Base-by-base conservation (phyloP, 2,329 filamentous ascomycete species). In the Rugonectria rugulosa region DNA sequence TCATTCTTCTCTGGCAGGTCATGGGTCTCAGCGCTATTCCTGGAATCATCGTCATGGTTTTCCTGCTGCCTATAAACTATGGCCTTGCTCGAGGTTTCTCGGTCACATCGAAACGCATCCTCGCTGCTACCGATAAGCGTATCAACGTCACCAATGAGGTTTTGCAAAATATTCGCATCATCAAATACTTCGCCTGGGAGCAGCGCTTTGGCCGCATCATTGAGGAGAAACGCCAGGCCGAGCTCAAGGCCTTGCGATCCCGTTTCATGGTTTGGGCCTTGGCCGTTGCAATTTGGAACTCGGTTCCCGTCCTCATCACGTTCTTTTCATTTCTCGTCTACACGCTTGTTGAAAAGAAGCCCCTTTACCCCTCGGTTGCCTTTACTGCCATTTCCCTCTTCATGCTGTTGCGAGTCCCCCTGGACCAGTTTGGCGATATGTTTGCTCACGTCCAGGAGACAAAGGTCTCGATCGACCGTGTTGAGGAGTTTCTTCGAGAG, bases 141-240 rank as follows among this genome's bases (percentile, higher is more conserved):
- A 98, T 99, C 60, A 91, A 97, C 70, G 89, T 92, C 5, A 99
- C 95, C 5, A 99, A 99, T 72, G 95, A 99, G 74, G 90, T 98
- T 7, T 80, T 99, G 23, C 93, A 96, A 70, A 99, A 98, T 68
- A 98, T 99, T 63, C 88, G 95, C 46, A 97, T 99, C 72, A 98
- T 99, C 84, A 99, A 99, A 72, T 99, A 95, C 74, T 99, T 99
- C 72, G 94, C 95, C 0, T 99, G 95, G 95, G 95, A 99, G 73
- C 87, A 92, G 66, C 89, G 94, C 3, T 99, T 97, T 71, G 86
- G 90, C 53, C 84, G 86, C 19, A 87, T 91, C 50, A 92, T 99
- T 27, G 90, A 96, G 57, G 94, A 97, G 72, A 97, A 97, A 77
- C 87, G 95, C 59, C 81, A 81, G 37, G 80, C 80, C 3, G 95